Base-by-base conservation (phyloP, 75 land plant species). In the Pinus taeda region DNA sequence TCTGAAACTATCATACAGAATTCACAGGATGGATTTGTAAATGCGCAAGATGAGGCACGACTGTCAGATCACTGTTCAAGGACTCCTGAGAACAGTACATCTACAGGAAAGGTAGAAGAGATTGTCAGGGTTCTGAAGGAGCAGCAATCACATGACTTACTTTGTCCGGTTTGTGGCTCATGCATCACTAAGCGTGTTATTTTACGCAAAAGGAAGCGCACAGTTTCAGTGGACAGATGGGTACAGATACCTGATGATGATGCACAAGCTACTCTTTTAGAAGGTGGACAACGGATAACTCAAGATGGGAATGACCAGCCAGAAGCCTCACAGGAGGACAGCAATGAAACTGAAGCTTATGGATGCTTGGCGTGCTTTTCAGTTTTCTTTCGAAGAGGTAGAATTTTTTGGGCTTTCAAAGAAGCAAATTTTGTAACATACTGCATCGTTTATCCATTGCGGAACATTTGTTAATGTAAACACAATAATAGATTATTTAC, bases 301-400 rank as follows among this genome's bases (percentile, higher is more conserved):
- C 58, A 12, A 56, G 74, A 55, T 49, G 55, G 9, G 18, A 55
- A 15, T n/a, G 53, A 15, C 3, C 17, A 22, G 18, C 6, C 15
- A 22, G 18, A 20, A 26, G 18, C 14, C 17, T 36, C 21, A n/a
- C 12, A 26, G 2, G 15, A 37, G 42, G 21, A 39, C 18, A 36
- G 49, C 20, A 55, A 70, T 11, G 76, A 78, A 30, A 76, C 62
- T 36, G 90, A 86, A 29, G 79, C 77, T 45, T 92, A 87, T 81
- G 90, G 90, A 78, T 93, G 96, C 76, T 92, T 92, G 84, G 79
- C 88, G 59, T 93, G 96, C 78, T 92, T 93, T 56, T 87, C 87
- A 60, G 36, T 88, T 73, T 90, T 93, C 80, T 82, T 92, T 79
- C 88, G 90, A 59, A 81, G 83, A 88, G 89, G 96, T 93, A 49